Evolutionary conservation across 2,329 filamentous ascomycete genomes (phyloP).

Genomic region (Curvularia eragrostidis): DNA sequence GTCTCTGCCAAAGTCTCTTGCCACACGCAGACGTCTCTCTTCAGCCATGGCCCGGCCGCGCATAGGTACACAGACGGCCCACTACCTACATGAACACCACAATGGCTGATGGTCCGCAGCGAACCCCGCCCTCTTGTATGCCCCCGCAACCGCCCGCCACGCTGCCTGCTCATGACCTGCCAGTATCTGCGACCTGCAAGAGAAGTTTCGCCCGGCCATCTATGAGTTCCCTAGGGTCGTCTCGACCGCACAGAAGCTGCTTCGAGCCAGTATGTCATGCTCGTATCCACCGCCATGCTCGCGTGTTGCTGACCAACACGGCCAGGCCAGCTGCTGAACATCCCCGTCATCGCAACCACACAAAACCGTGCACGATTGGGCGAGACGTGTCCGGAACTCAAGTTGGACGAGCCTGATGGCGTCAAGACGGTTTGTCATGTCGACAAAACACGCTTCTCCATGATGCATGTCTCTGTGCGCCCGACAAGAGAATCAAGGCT

Average conservation of each 20-base stretch:
- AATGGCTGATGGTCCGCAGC: slow-evolving; percentile 37
- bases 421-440: slow-evolving; percentile 62
- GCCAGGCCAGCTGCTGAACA: slow-evolving; percentile 64
- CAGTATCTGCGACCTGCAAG: slow-evolving; percentile 93
- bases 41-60: slow-evolving; percentile 39
- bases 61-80: slow-evolving; percentile 38
- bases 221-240: slow-evolving; percentile 81
- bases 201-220: slow-evolving; percentile 86
- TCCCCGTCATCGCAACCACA: slow-evolving; percentile 86
- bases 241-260: slow-evolving; percentile 60
- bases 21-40: slow-evolving; percentile 13
- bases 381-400: slow-evolving; percentile 76
- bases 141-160: slow-evolving; percentile 3
- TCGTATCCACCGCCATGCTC: slow-evolving; percentile 7
- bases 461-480: slow-evolving; percentile 60
- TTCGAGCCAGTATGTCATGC: slow-evolving; percentile 54
- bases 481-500: not conserved
- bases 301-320: slow-evolving; percentile 17
- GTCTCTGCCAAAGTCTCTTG: not conserved
- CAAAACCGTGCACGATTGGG: slow-evolving; percentile 82
- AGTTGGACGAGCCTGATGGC: slow-evolving; percentile 59
- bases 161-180: slow-evolving; percentile 27
- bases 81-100: slow-evolving; percentile 18
- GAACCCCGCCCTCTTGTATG: slow-evolving; percentile 53
- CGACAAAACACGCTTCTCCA: slow-evolving; percentile 92